Base-by-base conservation (phyloP, 192 early-diverging fungal genomes). In the Ambispora gerdemannii region DNA sequence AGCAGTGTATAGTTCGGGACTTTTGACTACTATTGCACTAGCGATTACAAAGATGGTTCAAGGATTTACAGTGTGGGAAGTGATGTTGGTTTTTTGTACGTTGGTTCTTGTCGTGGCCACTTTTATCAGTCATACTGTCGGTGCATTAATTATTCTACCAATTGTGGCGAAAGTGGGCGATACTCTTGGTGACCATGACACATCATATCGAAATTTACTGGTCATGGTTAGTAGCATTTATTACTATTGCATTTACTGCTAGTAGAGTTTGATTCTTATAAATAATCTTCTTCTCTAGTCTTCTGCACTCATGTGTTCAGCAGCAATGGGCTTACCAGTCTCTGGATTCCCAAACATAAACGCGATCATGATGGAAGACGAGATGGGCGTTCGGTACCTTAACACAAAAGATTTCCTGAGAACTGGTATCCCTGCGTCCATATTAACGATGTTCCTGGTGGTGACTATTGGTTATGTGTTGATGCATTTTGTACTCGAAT, bases 301-400 rank as follows among this genome's bases (percentile, higher is more conserved):
- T 27, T 69, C 88, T 56, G 91, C 92, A 19, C 78, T 96, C 25
- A 88, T 96, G 83, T 93, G 91, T 59, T 93, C 91, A 2, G 91
- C 88, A 27, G 94, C 92, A 8, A 95, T 95, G 93, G 92, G 90
- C 0, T 79, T 97, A 10, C 94, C 95, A 2, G 93, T 98, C 4
- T 94, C 92, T 0, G 93, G 93, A 0, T 98, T 96, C 81, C 96
- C 96, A 1, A 98, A 98, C 68, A 96, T 98, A 94, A 95, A 95
- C 70, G 94, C 96, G 32, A 94, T 98, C 49, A 89, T 90, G 72
- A 85, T 93, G 76, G 94, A 96, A 76, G 92, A 96, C 61, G 86
- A 89, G 1, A 85, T 91, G 66, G 96, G 96, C 27, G 82, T 85
- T 32, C 90, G 89, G 34, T 98, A 93, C 76, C 72, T 98, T 64